Evolutionary conservation across 2,329 filamentous ascomycete species (phyloP).

Genomic region (Lecanicillium sp.): DNA sequence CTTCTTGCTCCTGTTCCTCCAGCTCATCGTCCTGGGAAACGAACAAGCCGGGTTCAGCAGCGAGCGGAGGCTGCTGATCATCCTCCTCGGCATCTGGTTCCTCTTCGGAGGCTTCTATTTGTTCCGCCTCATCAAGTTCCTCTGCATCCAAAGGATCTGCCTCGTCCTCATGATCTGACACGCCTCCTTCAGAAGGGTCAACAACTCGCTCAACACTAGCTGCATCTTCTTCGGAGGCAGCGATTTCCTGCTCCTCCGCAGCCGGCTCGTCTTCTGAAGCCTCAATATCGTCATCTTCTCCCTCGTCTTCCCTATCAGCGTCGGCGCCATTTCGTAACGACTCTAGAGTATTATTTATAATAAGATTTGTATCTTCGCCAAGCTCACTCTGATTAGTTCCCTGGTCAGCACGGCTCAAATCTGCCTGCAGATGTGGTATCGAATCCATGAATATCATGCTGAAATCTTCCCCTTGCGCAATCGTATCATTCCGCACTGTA

Average conservation of each 20-base stretch:
- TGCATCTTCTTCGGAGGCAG: no score
- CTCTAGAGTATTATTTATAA: conserved; percentile 48
- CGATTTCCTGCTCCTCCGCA: neutral
- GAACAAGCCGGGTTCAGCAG: conserved; percentile 1
- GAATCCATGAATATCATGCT: conserved; percentile 53
- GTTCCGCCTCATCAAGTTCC: no score
- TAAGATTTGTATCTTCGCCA: conserved; percentile 48
- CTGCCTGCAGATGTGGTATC: conserved; percentile 41
- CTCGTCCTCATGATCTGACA: no score
- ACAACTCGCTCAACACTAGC: no score
- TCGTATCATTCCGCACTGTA: conserved; percentile 29
- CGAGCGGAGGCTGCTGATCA: neutral
- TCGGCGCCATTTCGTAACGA: conserved; percentile 32
- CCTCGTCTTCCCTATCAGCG: conserved; percentile 11
- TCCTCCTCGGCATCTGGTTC: conserved; percentile 3
- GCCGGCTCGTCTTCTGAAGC: neutral
- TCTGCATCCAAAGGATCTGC: neutral
- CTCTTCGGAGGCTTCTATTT: neutral
- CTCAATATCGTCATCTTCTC: conserved; percentile 6
- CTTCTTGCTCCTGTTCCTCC: neutral
- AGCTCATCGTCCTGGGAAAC: neutral
- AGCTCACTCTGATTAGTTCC: conserved; percentile 33
- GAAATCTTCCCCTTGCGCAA: conserved; percentile 46
- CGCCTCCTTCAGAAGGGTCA: no score
- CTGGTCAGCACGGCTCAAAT: conserved; percentile 25